Percentiles rank a stretch among this genome's conserved stretches.
These are phyloP conservation scores for Phaeosphaeriaceae sp. DNA, from an alignment of 2,329 filamentous ascomycete species.

Conservation along the genomic window DNA sequence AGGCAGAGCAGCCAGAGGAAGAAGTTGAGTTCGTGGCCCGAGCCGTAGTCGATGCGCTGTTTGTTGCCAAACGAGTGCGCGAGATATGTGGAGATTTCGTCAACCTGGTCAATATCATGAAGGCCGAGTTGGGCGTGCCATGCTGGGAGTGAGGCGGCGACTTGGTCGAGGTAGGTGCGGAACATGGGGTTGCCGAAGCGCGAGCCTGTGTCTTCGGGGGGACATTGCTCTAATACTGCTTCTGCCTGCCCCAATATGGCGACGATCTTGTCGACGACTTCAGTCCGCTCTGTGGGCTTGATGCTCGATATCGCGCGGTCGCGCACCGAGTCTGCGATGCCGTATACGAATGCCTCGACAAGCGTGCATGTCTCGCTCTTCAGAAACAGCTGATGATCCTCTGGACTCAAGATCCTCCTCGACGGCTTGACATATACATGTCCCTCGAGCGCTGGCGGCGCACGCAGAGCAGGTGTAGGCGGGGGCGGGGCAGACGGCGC, in stretches of 20 bases:
- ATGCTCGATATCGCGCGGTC: conserved; percentile 71
- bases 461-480: conserved; percentile 74
- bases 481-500: conserved; percentile 65
- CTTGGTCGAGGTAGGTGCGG: conserved; percentile 76
- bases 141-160: conserved; percentile 53
- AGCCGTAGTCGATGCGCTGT: conserved; percentile 87
- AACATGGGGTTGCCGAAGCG: conserved; percentile 96
- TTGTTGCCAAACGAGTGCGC: conserved; percentile 85
- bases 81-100: conserved; percentile 82
- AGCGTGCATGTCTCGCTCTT: conserved; percentile 77
- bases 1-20: conserved; percentile 95
- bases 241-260: conserved; percentile 74
- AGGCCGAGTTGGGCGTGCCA: conserved; percentile 73
- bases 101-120: conserved; percentile 60
- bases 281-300: conserved; percentile 65
- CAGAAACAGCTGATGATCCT: conserved; percentile 83
- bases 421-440: conserved; percentile 71
- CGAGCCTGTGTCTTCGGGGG: conserved; percentile 86
- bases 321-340: conserved; percentile 80
- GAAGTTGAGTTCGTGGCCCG: conserved; percentile 97
- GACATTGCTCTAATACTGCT: conserved; percentile 69
- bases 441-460: conserved; percentile 67
- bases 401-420: conserved; percentile 79
- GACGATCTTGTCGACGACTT: conserved; percentile 69
- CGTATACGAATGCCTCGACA: conserved; percentile 84